Percentiles rank a stretch among this genome's conserved stretches.
phyloP scores from a whole-genome alignment of 352 stramenopile species.

The Saprolegnia parasitica region DNA sequence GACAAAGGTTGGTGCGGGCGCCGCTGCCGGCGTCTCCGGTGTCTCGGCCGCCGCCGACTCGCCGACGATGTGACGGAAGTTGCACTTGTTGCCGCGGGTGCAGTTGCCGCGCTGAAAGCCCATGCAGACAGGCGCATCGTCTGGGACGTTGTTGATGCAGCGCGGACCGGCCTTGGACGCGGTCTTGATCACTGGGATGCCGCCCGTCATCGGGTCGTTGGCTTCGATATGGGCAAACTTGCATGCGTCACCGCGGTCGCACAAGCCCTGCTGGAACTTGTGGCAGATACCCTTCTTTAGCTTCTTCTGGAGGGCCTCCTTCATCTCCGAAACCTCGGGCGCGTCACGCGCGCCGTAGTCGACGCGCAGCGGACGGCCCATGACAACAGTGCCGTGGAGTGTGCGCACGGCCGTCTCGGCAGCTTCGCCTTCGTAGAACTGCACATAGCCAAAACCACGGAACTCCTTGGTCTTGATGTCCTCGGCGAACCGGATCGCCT shows the following conservation, averaged over 20 bases:
- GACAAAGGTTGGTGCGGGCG: slow-evolving; percentile 1
- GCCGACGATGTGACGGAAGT: slow-evolving; percentile 44
- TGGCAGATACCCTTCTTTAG: slow-evolving; percentile 72
- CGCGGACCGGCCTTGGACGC: slow-evolving; percentile 33
- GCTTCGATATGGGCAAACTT: slow-evolving; percentile 70
- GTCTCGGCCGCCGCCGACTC: slow-evolving; percentile 3
- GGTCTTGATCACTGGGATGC: slow-evolving; percentile 21
- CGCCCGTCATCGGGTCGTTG: slow-evolving; percentile 45
- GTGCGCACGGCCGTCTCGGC: slow-evolving; percentile 77
- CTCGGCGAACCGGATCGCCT: slow-evolving; percentile 76
- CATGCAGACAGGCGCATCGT: slow-evolving; percentile 59
- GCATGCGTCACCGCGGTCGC: slow-evolving; percentile 53
- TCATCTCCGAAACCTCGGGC: slow-evolving; percentile 46
- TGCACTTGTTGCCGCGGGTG: slow-evolving; percentile 52
- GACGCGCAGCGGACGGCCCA: slow-evolving; percentile 77
- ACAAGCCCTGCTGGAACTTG: slow-evolving; percentile 62
- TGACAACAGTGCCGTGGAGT: slow-evolving; percentile 73
- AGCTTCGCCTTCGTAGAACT: slow-evolving; percentile 89
- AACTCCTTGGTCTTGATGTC: slow-evolving; percentile 85
- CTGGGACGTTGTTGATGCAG: slow-evolving; percentile 35
- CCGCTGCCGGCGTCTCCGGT: slow-evolving; percentile 31
- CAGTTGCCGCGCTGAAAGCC: slow-evolving; percentile 73
- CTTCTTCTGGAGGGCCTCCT: slow-evolving; percentile 69
- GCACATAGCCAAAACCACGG: slow-evolving; percentile 84
- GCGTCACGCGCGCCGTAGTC: slow-evolving; percentile 75